Base-by-base conservation (phyloP, 1,139 yeast genomes). In the Kurtzmaniella quercitrusa region DNA sequence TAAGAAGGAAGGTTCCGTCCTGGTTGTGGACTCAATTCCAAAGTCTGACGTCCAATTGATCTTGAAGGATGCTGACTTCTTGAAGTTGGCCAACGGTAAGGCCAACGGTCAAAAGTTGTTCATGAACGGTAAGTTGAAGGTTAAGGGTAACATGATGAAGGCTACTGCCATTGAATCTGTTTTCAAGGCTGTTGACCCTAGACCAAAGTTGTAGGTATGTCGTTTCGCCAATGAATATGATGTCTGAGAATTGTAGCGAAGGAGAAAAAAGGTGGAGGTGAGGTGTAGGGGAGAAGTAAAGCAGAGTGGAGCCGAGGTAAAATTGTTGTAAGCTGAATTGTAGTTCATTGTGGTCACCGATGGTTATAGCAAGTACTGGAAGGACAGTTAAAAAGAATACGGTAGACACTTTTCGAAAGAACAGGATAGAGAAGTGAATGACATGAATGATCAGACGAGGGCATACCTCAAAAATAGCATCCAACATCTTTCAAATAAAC, bases 131-230 rank as follows among this genome's bases (percentile, higher is more conserved):
- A 85, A 84, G 66, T 77, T 87, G 65, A 87, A 87, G 76, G 83
- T 87, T 53, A 85, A 82, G 74, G 95, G 95, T 57, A 86, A 87
- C 70, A 84, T 87, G 71, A 85, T 85, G 91, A 87, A 88, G 75
- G 95, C 95, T 48, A 81, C 91, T 46, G 77, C 82, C 48, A 79
- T 86, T 50, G 95, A 87, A 67, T 67, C 77, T 41, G 82, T 87
- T 42, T 77, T 87, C 68, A 84, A 84, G 73, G 66, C 78, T 45
- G 77, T 85, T 44, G 82, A 76, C 56, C 82, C 82, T 44, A 70
- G 70, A 63, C 63, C 79, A 48, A 73, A 73, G 65, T 70, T 70
- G 56, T 70, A 67, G 56, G 55, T 27, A 11, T 27, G 14, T 27
- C 14, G 31, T 27, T 27, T 6, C 10, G 31, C 10, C 31, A 27